phyloP scores from a whole-genome alignment of 192 early-diverging fungal species.

The Backusella luteola region DNA sequence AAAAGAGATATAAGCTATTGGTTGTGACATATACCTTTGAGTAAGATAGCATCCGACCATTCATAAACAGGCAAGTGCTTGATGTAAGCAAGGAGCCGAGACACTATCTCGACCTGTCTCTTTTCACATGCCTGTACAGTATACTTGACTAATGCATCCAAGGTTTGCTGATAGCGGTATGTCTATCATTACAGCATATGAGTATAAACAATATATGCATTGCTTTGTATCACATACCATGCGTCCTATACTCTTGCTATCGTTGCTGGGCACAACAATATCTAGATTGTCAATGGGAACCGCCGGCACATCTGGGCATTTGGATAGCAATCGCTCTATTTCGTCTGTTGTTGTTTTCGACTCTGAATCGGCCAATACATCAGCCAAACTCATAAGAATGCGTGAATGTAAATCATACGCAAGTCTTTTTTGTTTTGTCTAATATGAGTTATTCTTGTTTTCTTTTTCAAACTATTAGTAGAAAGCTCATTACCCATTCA shows the following conservation, averaged over 20 bases:
- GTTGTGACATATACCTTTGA: conserved; percentile 21
- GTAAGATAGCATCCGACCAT: conserved; percentile 24
- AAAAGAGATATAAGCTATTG: neutral
- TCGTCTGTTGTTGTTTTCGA: conserved; percentile 39
- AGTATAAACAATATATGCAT: neutral
- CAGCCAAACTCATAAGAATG: conserved; percentile 47
- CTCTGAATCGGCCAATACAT: conserved; percentile 39
- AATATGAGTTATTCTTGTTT: neutral
- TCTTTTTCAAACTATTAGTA: neutral
- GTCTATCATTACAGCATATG: conserved; percentile 16
- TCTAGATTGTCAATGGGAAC: neutral
- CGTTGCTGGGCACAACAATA: neutral
- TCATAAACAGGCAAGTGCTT: conserved; percentile 26
- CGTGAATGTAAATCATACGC: conserved; percentile 51
- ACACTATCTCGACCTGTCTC: conserved; percentile 18
- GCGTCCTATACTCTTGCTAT: neutral
- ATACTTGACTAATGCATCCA: conserved; percentile 30
- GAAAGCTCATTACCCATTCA: neutral
- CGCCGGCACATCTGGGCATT: conserved; percentile 29
- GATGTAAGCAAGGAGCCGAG: conserved; percentile 27
- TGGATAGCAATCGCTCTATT: conserved; percentile 33
- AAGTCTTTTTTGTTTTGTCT: conserved; percentile 30
- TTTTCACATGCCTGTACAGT: conserved; percentile 9
- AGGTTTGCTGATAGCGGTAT: conserved; percentile 22
- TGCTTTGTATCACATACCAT: conserved; percentile 2